phyloP scores from a whole-genome alignment of 228 moss, liverwort and hornwort genomes.

The Sphagnum fallax region DNA sequence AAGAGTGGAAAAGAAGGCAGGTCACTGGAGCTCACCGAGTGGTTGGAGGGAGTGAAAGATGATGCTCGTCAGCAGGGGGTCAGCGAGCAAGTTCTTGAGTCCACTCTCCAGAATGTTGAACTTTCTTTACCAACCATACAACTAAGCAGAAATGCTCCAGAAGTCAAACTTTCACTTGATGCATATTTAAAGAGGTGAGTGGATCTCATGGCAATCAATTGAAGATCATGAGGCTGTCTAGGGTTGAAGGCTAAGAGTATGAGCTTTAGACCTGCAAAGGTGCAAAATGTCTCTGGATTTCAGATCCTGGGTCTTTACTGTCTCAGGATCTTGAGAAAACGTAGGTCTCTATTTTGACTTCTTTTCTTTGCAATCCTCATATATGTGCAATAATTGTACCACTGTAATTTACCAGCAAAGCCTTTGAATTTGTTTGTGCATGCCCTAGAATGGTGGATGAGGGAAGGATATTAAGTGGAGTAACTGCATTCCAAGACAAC shows the following conservation, averaged over 20 bases:
- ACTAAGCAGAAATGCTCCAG: slow-evolving; percentile 28
- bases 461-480: slow-evolving; percentile 40
- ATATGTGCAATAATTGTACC: neutral
- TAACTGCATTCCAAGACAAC: slow-evolving; percentile 37
- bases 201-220: slow-evolving; percentile 1
- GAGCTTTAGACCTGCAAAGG: neutral
- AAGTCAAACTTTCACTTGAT: slow-evolving; percentile 58
- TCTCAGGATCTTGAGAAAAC: neutral
- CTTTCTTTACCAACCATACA: slow-evolving; percentile 33
- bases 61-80: slow-evolving; percentile 44
- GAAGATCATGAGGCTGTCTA: neutral
- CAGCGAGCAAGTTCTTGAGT: slow-evolving; percentile 36
- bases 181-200: slow-evolving; percentile 56
- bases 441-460: slow-evolving; percentile 53
- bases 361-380: neutral
- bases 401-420: neutral
- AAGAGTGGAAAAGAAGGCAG: slow-evolving; percentile 11
- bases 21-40: slow-evolving; percentile 21
- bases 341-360: neutral
- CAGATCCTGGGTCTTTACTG: neutral
- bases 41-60: slow-evolving; percentile 37
- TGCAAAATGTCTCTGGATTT: neutral
- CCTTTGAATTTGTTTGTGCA: neutral
- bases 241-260: neutral
- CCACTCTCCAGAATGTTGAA: slow-evolving; percentile 35